Conservation (phyloP, 1,284 basidiomycete genomes). For the Trametes polyzona region DNA sequence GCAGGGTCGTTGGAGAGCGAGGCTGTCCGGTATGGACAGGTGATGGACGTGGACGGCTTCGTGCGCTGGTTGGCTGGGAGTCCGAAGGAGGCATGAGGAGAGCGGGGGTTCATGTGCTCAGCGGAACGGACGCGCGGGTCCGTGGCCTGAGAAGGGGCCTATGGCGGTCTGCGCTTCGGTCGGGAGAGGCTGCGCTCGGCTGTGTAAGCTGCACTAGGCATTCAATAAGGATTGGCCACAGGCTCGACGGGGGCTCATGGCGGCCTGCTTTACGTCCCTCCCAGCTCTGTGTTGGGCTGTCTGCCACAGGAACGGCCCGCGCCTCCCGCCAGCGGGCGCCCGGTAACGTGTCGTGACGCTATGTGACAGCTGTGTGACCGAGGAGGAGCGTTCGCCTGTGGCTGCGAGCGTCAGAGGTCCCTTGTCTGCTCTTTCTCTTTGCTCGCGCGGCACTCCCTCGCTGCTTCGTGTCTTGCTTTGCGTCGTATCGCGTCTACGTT, state of each 20-base stretch:
- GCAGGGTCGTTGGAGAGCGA: conserved; percentile 11
- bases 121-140: conserved; percentile 11
- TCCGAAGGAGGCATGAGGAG: conserved; percentile 2
- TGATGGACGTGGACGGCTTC: conserved; percentile 43
- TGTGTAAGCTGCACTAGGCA: conserved; percentile 1
- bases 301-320: neutral
- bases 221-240: conserved; percentile 2
- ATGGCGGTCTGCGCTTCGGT: neutral
- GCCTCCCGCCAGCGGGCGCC: neutral
- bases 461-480: neutral
- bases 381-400: conserved; percentile 7
- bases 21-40: conserved; percentile 41
- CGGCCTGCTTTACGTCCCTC: neutral
- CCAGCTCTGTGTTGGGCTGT: neutral
- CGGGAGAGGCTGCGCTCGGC: neutral
- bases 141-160: conserved; percentile 2
- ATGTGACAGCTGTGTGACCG: conserved; percentile 12
- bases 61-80: conserved; percentile 32
- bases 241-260: neutral
- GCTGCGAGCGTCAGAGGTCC: neutral
- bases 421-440: conserved; percentile 12
- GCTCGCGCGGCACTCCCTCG: conserved; percentile 3
- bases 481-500: neutral
- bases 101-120: conserved; percentile 11
- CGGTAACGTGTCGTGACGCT: neutral